Percentiles rank a stretch among this genome's conserved stretches.
These are phyloP conservation scores for Carallia brachiata DNA, from an alignment of 345 rosid species.

Conservation along the genomic window DNA sequence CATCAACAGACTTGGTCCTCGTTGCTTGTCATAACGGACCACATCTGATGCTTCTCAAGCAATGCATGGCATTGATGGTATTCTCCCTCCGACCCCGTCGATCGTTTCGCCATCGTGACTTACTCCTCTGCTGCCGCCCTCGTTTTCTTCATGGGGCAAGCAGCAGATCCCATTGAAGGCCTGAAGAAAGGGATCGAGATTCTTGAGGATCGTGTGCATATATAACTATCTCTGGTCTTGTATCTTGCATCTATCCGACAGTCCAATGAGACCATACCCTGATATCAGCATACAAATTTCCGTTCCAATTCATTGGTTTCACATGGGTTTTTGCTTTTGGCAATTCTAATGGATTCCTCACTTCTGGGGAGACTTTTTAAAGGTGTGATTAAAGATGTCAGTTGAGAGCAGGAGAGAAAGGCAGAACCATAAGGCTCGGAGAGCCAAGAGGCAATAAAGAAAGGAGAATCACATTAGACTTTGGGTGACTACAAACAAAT, in stretches of 20 bases:
- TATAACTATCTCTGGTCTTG: slow-evolving; percentile 44
- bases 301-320: slow-evolving; percentile 60
- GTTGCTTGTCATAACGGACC: slow-evolving; percentile 83
- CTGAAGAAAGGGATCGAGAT: slow-evolving; percentile 69
- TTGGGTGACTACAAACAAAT: slow-evolving; percentile 43
- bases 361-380: slow-evolving; percentile 55
- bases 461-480: slow-evolving; percentile 51
- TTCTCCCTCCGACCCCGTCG: slow-evolving; percentile 65
- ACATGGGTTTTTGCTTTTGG: slow-evolving; percentile 73
- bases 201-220: slow-evolving; percentile 64
- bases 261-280: slow-evolving; percentile 54
- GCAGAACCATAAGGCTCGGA: slow-evolving; percentile 41
- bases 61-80: slow-evolving; percentile 70
- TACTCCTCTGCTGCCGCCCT: slow-evolving; percentile 73
- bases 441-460: slow-evolving; percentile 66
- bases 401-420: too few relatives aligned
- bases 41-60: slow-evolving; percentile 72
- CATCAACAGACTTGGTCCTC: slow-evolving; percentile 61
- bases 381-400: slow-evolving; percentile 46
- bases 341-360: slow-evolving; percentile 58
- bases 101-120: slow-evolving; percentile 75
- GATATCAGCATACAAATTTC: slow-evolving; percentile 41
- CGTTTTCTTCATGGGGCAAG: slow-evolving; percentile 70
- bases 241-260: slow-evolving; percentile 66
- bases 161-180: slow-evolving; percentile 72